These are phyloP conservation scores for Trichoderma asperellum DNA, from an alignment of 2,329 filamentous ascomycete genomes.

Conservation along the genomic window DNA sequence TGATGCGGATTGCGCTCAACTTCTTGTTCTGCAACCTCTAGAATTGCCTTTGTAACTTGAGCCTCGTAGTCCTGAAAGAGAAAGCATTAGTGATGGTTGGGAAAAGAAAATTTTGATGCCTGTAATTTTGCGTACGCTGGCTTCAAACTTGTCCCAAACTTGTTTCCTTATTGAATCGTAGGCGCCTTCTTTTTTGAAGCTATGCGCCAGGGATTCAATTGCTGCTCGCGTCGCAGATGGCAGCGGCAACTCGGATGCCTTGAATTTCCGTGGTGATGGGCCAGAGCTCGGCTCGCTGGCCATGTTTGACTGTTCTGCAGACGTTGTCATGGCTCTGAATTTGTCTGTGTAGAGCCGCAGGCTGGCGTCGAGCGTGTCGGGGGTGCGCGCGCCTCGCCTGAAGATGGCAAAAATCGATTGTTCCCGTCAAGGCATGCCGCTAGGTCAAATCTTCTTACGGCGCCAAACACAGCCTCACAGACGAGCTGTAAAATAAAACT, in stretches of 20 bases:
- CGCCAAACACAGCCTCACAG: background rate
- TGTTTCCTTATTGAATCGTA: slow-evolving; percentile 79
- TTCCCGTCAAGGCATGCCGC: slow-evolving; percentile 21
- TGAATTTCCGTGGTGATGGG: slow-evolving; percentile 56
- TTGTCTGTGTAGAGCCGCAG: slow-evolving; percentile 2
- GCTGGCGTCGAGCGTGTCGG: slow-evolving; percentile 19
- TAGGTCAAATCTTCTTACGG: background rate
- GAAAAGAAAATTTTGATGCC: background rate
- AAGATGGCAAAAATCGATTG: background rate
- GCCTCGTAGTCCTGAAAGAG: slow-evolving; percentile 66
- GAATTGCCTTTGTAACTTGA: slow-evolving; percentile 66
- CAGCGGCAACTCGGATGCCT: slow-evolving; percentile 74
- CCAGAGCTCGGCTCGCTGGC: slow-evolving; percentile 31
- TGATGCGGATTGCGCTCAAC: slow-evolving; percentile 73
- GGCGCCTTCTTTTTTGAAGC: slow-evolving; percentile 84
- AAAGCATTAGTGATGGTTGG: background rate
- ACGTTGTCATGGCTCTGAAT: slow-evolving; percentile 34
- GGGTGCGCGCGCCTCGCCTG: slow-evolving; percentile 23
- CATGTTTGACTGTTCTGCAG: slow-evolving; percentile 34
- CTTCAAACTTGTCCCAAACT: slow-evolving; percentile 74
- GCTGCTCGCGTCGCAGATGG: slow-evolving; percentile 72
- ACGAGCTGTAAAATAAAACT: background rate
- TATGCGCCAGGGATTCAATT: slow-evolving; percentile 76
- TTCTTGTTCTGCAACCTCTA: slow-evolving; percentile 72
- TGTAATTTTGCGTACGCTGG: slow-evolving; percentile 57